These are phyloP conservation scores for Zea mays DNA, from an alignment of 176 grass and related monocot species.

Conservation along the genomic window DNA sequence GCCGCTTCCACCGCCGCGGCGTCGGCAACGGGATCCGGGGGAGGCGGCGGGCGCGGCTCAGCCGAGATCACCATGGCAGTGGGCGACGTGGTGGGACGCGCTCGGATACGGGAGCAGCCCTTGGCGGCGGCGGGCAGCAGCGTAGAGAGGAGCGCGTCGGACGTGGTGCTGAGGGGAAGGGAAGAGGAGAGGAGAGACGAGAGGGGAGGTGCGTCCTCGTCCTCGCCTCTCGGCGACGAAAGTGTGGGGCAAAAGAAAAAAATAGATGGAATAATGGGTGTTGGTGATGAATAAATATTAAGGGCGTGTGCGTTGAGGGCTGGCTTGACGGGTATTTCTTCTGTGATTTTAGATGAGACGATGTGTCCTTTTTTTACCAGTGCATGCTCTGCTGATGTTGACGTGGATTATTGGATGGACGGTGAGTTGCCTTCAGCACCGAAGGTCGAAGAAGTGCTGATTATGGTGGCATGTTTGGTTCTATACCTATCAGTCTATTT, in stretches of 20 bases:
- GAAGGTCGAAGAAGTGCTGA: neutral
- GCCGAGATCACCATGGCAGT: slow-evolving; percentile 57
- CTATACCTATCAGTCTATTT: no score
- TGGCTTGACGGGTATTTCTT: slow-evolving; percentile 21
- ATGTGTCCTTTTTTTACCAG: no score
- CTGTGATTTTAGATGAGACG: neutral
- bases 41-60: slow-evolving; percentile 38
- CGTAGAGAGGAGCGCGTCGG: slow-evolving; percentile 32
- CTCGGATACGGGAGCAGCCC: neutral
- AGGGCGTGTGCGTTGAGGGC: slow-evolving; percentile 24
- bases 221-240: slow-evolving; percentile 25
- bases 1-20: slow-evolving; percentile 30
- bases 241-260: slow-evolving; percentile 40
- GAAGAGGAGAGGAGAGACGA: neutral
- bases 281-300: slow-evolving; percentile 47
- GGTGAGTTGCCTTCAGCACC: slow-evolving; percentile 9
- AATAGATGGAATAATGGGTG: slow-evolving; percentile 43
- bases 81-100: slow-evolving; percentile 35
- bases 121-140: neutral
- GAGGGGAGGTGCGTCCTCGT: neutral
- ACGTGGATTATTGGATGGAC: slow-evolving; percentile 18
- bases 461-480: neutral
- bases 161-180: slow-evolving; percentile 29
- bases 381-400: neutral
- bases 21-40: slow-evolving; percentile 55